phyloP scores from a whole-genome alignment of 2,329 filamentous ascomycete genomes.

The Apiospora aurea region DNA sequence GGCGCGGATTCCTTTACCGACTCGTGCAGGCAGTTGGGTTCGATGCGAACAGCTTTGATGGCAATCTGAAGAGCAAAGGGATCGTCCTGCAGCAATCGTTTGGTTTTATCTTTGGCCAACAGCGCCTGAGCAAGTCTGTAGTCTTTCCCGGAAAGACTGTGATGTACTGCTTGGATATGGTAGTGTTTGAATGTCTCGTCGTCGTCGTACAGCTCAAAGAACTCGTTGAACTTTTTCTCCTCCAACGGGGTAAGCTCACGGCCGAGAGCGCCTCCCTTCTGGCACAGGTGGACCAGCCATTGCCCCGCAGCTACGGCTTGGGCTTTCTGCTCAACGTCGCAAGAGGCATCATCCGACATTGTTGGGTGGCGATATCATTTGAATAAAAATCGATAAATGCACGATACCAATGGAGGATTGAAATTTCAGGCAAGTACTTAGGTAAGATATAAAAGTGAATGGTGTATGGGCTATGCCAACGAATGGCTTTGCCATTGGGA shows the following conservation, averaged over 20 bases:
- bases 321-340: too few relatives aligned
- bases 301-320: not conserved
- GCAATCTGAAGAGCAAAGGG: not conserved
- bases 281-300: not conserved
- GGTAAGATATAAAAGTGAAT: too few relatives aligned
- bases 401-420: not conserved
- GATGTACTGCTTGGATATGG: not conserved
- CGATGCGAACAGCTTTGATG: not conserved
- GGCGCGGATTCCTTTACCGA: not conserved
- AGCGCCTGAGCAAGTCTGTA: not conserved
- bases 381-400: not conserved
- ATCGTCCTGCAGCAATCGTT: not conserved
- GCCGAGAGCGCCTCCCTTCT: not conserved
- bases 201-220: not conserved
- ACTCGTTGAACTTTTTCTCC: not conserved
- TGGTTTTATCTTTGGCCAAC: not conserved
- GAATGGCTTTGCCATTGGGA: too few relatives aligned
- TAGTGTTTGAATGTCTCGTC: not conserved
- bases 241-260: not conserved
- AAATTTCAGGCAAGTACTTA: not conserved
- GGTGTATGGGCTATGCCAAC: too few relatives aligned
- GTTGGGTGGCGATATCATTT: too few relatives aligned
- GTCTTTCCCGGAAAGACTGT: not conserved
- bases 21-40: not conserved
- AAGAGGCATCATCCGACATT: not conserved